Base-by-base conservation (phyloP, 140 eudicot species). In the Flaveria floridana region DNA sequence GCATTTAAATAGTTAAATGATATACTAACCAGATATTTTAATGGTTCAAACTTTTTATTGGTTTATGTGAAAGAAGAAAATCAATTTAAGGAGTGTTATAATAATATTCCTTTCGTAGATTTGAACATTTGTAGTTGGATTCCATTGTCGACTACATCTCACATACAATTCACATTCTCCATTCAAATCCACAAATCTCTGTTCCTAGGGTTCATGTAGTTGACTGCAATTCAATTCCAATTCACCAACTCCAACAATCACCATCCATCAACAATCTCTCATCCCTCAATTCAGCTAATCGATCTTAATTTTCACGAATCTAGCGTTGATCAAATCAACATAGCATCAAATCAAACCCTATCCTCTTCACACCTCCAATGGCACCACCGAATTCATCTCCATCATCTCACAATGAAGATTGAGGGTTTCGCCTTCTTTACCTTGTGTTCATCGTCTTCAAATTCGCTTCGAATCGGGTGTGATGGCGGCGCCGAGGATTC, bases 401-500 rank as follows among this genome's bases (percentile, higher is more conserved):
- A 65, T 65, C 47, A 76, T 65, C 67, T 20, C 15, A 34, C 80
- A 52, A 76, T 76, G 74, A 65, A 76, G 42, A 65, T 66, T 76
- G 80, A 76, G 18, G 55, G 66, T 51, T 75, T 75, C 21, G 73
- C 48, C n/a, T 16, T 64, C 65, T 9, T 57, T 11, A 13, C 72
- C 12, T 14, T 53, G 51, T 71, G 51, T 71, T 52, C 28, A 26
- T 52, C 65, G 20, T 71, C 51, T 52, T n/a, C 25, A 20, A 5
- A 70, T 50, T 70, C 65, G 75, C 48, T 53, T 55, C 20, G 52
- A 7, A 26, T 30, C 47, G 14, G 15, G 13, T 8, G 71, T 69
- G 8, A 91, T 91, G 97, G 97, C 92, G 74, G 95, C 95, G 78
- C 92, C 95, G 34, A 83, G 97, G 88, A 82, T 76, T 68, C 61